Evolutionary conservation across 305 asterid species (phyloP).

Genomic region (Fraxinus velutina): DNA sequence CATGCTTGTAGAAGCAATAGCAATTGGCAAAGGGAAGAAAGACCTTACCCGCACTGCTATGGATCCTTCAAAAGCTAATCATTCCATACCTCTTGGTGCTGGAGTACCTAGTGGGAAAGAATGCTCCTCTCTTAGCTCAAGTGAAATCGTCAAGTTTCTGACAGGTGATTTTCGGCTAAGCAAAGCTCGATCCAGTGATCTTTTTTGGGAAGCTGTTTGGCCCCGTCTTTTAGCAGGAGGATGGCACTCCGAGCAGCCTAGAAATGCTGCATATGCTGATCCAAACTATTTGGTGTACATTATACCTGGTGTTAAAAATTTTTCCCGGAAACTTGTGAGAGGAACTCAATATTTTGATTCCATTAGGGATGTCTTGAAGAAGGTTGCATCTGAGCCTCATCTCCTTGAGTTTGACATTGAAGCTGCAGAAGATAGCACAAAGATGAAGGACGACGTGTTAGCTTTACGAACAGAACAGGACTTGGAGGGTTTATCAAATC

Average conservation of each 20-base stretch:
- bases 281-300: slow-evolving; percentile 58
- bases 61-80: slow-evolving; percentile 46
- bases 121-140: slow-evolving; percentile 49
- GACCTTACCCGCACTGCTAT: slow-evolving; percentile 55
- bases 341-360: slow-evolving; percentile 72
- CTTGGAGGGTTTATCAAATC: slow-evolving; percentile 12
- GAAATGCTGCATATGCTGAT: slow-evolving; percentile 33
- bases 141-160: slow-evolving; percentile 52
- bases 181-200: slow-evolving; percentile 63
- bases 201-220: slow-evolving; percentile 88
- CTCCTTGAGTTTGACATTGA: slow-evolving; percentile 51
- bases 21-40: slow-evolving; percentile 58
- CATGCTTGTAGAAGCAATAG: slow-evolving; percentile 57
- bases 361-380: slow-evolving; percentile 57
- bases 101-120: slow-evolving; percentile 67
- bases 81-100: slow-evolving; percentile 33
- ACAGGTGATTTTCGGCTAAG: slow-evolving; percentile 69
- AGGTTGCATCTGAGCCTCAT: slow-evolving; percentile 65
- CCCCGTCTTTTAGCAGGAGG: slow-evolving; percentile 82
- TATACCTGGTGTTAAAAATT: slow-evolving; percentile 56
- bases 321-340: slow-evolving; percentile 54
- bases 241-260: slow-evolving; percentile 76
- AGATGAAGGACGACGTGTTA: slow-evolving; percentile 11
- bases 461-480: background rate
- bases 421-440: slow-evolving; percentile 30